A percentile compares a stretch with the other conserved stretches of the same genome.
Conservation (phyloP, 805 yeast genomes). For the Lipomyces mesembrius region DNA sequence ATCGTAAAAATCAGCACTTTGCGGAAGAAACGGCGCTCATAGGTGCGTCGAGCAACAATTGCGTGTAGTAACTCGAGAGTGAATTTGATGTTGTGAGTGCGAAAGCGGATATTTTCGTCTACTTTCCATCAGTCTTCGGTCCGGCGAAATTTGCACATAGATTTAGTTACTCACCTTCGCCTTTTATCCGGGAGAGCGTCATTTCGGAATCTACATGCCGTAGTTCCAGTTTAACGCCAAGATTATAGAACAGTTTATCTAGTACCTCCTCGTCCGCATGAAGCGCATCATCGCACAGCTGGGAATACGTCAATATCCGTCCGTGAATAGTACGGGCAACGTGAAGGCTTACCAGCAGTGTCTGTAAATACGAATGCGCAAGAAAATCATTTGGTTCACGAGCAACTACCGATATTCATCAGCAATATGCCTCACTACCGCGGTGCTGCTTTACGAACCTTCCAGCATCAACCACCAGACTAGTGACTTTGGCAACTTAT, state of each 20-base stretch:
- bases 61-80: constrained; percentile 7
- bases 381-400: constrained; percentile 23
- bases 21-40: constrained; percentile 4
- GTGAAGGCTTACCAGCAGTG: constrained; percentile 8
- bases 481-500: constrained; percentile 12
- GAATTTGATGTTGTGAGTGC: constrained; percentile 3
- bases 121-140: background rate
- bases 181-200: constrained; percentile 1
- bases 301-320: background rate
- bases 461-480: constrained; percentile 20
- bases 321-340: background rate
- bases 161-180: background rate
- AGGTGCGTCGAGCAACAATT: constrained; percentile 4
- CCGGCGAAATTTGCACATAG: background rate
- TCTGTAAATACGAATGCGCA: constrained; percentile 11
- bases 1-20: constrained; percentile 10
- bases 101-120: constrained; percentile 2
- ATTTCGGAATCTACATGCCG: background rate
- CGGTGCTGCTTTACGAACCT: background rate
- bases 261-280: constrained; percentile 5
- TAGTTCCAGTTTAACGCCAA: constrained; percentile 13
- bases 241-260: constrained; percentile 1
- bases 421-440: background rate
- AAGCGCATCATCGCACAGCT: constrained; percentile 2
- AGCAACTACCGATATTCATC: constrained; percentile 10